phyloP scores from a whole-genome alignment of 2,329 filamentous ascomycete genomes.

The Curvularia sp. region DNA sequence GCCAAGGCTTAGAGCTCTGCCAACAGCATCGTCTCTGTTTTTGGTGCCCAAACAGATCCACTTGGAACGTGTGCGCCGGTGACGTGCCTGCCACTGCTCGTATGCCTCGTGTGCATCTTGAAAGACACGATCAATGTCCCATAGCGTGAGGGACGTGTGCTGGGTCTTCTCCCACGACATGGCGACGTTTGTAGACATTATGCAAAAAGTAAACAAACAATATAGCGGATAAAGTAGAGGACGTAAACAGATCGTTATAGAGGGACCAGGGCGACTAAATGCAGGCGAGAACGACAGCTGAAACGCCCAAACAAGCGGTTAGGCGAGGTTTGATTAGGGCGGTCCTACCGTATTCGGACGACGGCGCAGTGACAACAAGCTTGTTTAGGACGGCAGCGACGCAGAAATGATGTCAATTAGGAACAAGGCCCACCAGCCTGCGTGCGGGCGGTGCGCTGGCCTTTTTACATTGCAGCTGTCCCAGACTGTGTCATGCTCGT shows the following conservation, averaged over 20 bases:
- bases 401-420: constrained; percentile 15
- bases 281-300: constrained; percentile 7
- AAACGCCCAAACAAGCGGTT: constrained; percentile 7
- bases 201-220: constrained; percentile 5
- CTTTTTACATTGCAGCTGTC: constrained; percentile 17
- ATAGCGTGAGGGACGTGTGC: constrained; percentile 41
- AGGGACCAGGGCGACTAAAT: constrained; percentile 6
- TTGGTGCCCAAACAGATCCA: constrained; percentile 39
- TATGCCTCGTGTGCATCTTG: constrained; percentile 44
- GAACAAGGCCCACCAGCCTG: constrained; percentile 15
- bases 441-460: constrained; percentile 27
- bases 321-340: constrained; percentile 16
- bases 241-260: background rate
- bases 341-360: constrained; percentile 13
- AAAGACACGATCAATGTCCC: constrained; percentile 49
- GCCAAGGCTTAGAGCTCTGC: constrained; percentile 37
- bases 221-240: background rate
- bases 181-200: constrained; percentile 24
- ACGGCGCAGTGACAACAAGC: constrained; percentile 12
- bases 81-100: constrained; percentile 37
- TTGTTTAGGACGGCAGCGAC: constrained; percentile 17
- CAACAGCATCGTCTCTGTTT: constrained; percentile 37
- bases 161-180: constrained; percentile 39
- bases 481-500: constrained; percentile 22
- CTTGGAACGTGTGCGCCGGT: constrained; percentile 27